Conservation (phyloP, 2,329 filamentous ascomycete genomes). For the Aspergillus aculeatinus region DNA sequence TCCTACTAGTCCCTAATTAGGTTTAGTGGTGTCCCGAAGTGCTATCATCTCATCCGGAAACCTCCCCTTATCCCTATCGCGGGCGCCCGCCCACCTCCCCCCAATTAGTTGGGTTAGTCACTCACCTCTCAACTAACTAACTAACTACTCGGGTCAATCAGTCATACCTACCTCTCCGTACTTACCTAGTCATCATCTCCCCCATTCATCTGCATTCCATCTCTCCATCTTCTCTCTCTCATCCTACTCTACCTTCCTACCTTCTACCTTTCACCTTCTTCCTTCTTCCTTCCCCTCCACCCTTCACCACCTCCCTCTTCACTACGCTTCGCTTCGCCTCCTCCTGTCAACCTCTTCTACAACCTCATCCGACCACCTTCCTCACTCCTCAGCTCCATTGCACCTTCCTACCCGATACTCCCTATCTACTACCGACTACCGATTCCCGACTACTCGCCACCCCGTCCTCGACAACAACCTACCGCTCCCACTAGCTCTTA, state of each 20-base stretch:
- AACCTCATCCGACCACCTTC: slow-evolving; percentile 13
- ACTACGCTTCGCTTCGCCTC: slow-evolving; percentile 20
- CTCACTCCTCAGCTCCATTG: slow-evolving; percentile 14
- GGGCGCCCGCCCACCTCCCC: not conserved
- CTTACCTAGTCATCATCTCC: not conserved
- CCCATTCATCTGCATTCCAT: slow-evolving; percentile 1
- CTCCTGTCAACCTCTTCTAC: slow-evolving; percentile 14
- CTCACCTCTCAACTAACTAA: not conserved
- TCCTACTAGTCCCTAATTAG: not conserved
- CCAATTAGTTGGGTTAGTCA: not conserved
- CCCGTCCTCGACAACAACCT: slow-evolving; percentile 6
- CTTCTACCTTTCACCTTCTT: slow-evolving; percentile 11
- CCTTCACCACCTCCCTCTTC: slow-evolving; percentile 19
- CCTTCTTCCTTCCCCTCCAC: slow-evolving; percentile 20
- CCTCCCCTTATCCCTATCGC: slow-evolving; percentile 8
- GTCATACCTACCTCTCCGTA: not conserved
- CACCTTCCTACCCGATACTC: slow-evolving; percentile 15
- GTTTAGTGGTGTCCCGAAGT: slow-evolving; percentile 1
- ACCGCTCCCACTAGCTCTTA: slow-evolving; percentile 3
- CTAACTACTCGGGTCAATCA: not conserved
- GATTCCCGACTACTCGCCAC: slow-evolving; percentile 1
- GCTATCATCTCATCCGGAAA: slow-evolving; percentile 16
- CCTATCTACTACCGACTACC: slow-evolving; percentile 11
- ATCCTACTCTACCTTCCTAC: not conserved
- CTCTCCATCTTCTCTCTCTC: slow-evolving; percentile 13